Conservation (phyloP, 805 yeast genomes). For the Starmerella vaccinii region DNA sequence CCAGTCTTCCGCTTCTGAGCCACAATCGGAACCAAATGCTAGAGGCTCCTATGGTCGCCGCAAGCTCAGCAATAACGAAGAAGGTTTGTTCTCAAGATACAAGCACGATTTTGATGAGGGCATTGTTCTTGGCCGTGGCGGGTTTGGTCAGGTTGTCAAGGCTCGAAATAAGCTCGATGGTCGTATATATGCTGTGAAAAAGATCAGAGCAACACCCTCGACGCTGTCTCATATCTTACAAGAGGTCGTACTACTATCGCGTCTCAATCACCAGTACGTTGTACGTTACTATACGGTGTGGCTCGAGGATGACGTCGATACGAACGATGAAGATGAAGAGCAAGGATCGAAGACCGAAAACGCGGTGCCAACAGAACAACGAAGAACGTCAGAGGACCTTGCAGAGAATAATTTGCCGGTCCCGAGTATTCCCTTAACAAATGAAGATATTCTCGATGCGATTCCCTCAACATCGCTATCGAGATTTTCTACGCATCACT, state of each 20-base stretch:
- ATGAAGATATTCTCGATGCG: constrained; percentile 20
- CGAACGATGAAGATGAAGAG: constrained; percentile 12
- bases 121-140: constrained; percentile 85
- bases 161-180: constrained; percentile 92
- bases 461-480: constrained; percentile 21
- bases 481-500: constrained; percentile 17
- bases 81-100: constrained; percentile 52
- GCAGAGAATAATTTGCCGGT: neutral
- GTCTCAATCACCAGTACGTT: constrained; percentile 89
- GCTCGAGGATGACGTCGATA: constrained; percentile 62
- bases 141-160: constrained; percentile 96
- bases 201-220: constrained; percentile 51
- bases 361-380: neutral
- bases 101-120: constrained; percentile 92
- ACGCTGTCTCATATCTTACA: constrained; percentile 63
- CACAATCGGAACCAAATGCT: neutral
- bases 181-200: constrained; percentile 86
- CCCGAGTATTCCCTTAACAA: neutral
- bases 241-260: constrained; percentile 84
- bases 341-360: neutral
- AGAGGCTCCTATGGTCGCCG: constrained; percentile 9
- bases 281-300: constrained; percentile 96
- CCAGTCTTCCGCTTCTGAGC: neutral
- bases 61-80: constrained; percentile 16
- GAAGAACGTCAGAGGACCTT: neutral